A percentile compares a stretch with the other conserved stretches of the same genome.
Conservation (phyloP, 306 rosid genomes). For the Urtica urens region DNA sequence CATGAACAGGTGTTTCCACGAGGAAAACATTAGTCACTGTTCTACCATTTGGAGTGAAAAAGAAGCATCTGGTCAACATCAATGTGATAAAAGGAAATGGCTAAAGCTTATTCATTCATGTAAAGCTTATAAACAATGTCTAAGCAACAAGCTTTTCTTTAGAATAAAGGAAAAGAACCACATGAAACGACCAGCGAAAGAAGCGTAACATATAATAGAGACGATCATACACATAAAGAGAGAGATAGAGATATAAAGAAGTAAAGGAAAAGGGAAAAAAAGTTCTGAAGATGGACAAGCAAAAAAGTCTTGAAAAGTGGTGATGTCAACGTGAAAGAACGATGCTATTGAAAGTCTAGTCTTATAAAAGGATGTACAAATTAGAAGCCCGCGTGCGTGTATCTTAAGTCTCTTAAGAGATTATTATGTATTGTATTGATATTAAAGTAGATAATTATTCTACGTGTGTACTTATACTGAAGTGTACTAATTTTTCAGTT, state of each 20-base stretch:
- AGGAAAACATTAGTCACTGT: not conserved
- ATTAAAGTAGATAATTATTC: no score
- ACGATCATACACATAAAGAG: not conserved
- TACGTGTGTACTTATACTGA: no score
- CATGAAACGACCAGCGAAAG: not conserved
- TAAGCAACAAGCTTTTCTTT: conserved; percentile 3
- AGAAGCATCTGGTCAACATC: conserved; percentile 4
- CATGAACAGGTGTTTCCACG: conserved; percentile 6
- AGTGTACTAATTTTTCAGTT: no score
- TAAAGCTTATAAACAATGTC: conserved; percentile 3
- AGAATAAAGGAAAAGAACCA: not conserved
- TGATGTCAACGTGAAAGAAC: conserved; percentile 43
- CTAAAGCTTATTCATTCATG: not conserved
- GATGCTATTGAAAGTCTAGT: no score
- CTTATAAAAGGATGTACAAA: conserved; percentile 33
- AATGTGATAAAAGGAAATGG: conserved; percentile 7
- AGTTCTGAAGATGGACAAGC: no score
- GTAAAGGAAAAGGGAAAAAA: conserved; percentile 6
- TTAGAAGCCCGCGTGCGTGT: no score
- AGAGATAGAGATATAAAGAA: not conserved
- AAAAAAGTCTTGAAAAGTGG: conserved; percentile 9
- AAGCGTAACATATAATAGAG: not conserved
- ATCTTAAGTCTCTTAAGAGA: no score
- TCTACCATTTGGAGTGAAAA: not conserved
- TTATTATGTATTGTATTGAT: no score